Conservation (phyloP, 345 rosid genomes). For the Eucalyptus sp. region DNA sequence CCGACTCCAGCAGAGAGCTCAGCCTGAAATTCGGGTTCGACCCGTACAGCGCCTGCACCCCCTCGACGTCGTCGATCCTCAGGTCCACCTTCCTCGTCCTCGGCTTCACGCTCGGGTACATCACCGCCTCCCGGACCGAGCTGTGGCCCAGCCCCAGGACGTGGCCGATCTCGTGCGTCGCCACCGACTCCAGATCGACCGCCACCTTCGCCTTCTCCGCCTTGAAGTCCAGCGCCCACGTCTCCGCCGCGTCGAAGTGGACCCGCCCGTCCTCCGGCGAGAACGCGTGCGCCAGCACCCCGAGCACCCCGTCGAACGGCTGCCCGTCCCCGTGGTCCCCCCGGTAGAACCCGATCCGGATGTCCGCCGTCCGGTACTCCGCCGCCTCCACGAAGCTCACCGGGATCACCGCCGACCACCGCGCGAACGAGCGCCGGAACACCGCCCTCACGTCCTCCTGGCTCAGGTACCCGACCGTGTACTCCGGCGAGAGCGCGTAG, state of each 20-base stretch:
- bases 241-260: slow-evolving; percentile 79
- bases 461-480: slow-evolving; percentile 44
- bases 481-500: slow-evolving; percentile 37
- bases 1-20: slow-evolving; percentile 36
- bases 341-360: slow-evolving; percentile 48
- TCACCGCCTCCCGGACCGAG: slow-evolving; percentile 68
- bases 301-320: slow-evolving; percentile 81
- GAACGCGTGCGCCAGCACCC: slow-evolving; percentile 80
- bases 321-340: slow-evolving; percentile 82
- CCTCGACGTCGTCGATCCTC: slow-evolving; percentile 69
- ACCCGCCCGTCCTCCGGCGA: slow-evolving; percentile 78
- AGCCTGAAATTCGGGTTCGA: slow-evolving; percentile 57
- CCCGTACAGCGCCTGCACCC: slow-evolving; percentile 66
- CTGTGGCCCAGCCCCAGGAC: slow-evolving; percentile 72
- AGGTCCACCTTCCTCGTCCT: slow-evolving; percentile 51
- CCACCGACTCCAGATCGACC: slow-evolving; percentile 90
- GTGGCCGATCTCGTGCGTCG: slow-evolving; percentile 91
- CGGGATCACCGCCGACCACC: slow-evolving; percentile 78
- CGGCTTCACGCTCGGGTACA: slow-evolving; percentile 79
- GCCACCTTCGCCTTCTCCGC: slow-evolving; percentile 37
- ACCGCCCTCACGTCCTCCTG: slow-evolving; percentile 22
- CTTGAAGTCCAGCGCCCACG: slow-evolving; percentile 53
- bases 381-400: slow-evolving; percentile 42
- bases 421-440: slow-evolving; percentile 44
- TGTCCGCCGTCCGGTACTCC: slow-evolving; percentile 34